phyloP scores from a whole-genome alignment of 2,329 filamentous ascomycete genomes.

The Sarocladium strictum region DNA sequence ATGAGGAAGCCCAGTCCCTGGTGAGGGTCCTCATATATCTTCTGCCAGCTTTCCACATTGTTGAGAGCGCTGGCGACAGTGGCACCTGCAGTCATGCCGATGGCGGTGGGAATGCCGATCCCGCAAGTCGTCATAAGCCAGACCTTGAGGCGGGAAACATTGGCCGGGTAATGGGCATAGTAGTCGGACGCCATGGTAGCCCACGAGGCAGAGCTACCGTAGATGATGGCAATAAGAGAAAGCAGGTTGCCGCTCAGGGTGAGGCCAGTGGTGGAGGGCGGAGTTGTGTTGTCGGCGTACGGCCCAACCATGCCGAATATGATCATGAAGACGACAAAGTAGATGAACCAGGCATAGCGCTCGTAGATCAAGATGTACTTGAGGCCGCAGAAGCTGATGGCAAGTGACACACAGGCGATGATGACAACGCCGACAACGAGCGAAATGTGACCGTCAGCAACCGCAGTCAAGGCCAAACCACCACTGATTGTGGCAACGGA shows the following conservation, averaged over 20 bases:
- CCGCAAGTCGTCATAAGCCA: conserved; percentile 42
- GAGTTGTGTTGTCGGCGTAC: not conserved
- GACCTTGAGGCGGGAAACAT: conserved; percentile 38
- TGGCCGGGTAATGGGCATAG: conserved; percentile 32
- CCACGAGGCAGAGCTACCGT: conserved; percentile 8
- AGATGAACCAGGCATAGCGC: conserved; percentile 68
- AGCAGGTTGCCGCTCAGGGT: not conserved
- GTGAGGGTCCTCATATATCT: conserved; percentile 4
- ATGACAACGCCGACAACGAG: conserved; percentile 68
- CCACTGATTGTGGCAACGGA: conserved; percentile 71
- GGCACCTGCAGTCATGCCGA: conserved; percentile 41
- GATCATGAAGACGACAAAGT: conserved; percentile 65
- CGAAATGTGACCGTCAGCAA: conserved; percentile 56
- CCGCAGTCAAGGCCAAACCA: conserved; percentile 65
- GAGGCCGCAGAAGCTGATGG: conserved; percentile 70
- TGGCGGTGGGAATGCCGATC: conserved; percentile 40
- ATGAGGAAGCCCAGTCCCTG: conserved; percentile 60
- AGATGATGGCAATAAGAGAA: conserved; percentile 40
- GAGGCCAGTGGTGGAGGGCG: not conserved
- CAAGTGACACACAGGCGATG: conserved; percentile 60
- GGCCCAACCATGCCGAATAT: conserved; percentile 42
- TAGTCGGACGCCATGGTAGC: conserved; percentile 1
- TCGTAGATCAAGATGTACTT: conserved; percentile 70
- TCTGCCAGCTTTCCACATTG: conserved; percentile 14
- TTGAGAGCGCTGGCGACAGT: conserved; percentile 36